phyloP scores from a whole-genome alignment of 495 filamentous ascomycete species.

The Oidiodendron maius region DNA sequence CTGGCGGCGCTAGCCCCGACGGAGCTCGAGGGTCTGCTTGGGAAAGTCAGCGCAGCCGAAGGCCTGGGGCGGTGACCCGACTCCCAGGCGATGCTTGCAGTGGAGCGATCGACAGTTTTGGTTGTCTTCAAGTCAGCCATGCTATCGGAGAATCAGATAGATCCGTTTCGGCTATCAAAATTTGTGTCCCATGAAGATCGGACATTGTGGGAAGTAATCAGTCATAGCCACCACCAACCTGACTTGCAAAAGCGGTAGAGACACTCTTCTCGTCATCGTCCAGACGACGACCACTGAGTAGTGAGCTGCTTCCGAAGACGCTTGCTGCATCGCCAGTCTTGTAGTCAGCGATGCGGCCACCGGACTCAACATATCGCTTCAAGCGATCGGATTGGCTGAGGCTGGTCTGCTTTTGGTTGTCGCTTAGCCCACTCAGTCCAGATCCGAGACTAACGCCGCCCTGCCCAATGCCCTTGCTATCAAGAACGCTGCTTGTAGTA shows the following conservation, averaged over 20 bases:
- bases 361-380: slow-evolving; percentile 83
- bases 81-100: neutral
- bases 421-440: slow-evolving; percentile 57
- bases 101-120: neutral
- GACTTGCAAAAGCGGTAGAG: slow-evolving; percentile 92
- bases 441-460: slow-evolving; percentile 74
- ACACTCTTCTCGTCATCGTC: slow-evolving; percentile 95
- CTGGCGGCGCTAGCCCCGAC: neutral
- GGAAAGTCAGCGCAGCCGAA: neutral
- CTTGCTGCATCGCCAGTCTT: slow-evolving; percentile 55
- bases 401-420: slow-evolving; percentile 68
- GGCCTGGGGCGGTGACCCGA: neutral
- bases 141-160: neutral
- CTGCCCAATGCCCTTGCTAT: slow-evolving; percentile 68
- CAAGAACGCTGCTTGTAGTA: slow-evolving; percentile 54
- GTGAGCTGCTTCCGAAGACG: slow-evolving; percentile 63
- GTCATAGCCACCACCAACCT: slow-evolving; percentile 86
- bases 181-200: neutral
- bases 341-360: slow-evolving; percentile 52
- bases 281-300: slow-evolving; percentile 42
- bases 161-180: neutral
- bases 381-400: slow-evolving; percentile 80
- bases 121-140: neutral
- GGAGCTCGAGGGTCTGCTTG: neutral
- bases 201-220: slow-evolving; percentile 44